phyloP scores from a whole-genome alignment of 1,284 basidiomycete species.

The Rhodotorula sp. region DNA sequence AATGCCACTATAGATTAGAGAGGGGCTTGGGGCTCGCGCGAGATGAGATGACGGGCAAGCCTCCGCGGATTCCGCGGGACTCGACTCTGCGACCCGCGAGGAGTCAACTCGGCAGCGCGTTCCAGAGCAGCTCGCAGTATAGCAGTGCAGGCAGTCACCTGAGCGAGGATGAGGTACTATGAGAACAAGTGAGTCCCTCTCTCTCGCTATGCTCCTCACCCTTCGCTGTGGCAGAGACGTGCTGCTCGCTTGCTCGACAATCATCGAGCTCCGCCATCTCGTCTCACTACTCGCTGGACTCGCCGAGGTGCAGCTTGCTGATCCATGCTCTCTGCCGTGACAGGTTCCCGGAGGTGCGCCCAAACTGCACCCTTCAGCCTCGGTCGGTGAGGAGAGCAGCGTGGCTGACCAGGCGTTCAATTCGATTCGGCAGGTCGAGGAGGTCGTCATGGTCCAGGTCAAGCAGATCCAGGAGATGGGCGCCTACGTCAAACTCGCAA shows the following conservation, averaged over 20 bases:
- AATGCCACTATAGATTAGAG: no score
- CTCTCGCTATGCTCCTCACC: background rate
- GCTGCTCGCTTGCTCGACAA: background rate
- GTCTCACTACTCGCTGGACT: background rate
- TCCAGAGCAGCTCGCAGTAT: no score
- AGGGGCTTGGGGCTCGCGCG: no score
- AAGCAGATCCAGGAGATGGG: conserved; percentile 99
- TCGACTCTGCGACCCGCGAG: no score
- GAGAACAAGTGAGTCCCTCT: conserved; percentile 22
- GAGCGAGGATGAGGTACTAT: conserved; percentile 26
- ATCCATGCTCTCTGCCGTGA: background rate
- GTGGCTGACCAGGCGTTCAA: background rate
- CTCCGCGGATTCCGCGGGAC: no score
- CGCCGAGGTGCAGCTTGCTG: background rate
- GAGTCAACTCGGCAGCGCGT: no score
- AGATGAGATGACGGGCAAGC: no score
- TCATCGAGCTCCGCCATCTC: background rate
- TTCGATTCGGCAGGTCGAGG: conserved; percentile 65
- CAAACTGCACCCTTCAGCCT: background rate
- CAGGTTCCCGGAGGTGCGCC: conserved; percentile 52
- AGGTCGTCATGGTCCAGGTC: conserved; percentile 98
- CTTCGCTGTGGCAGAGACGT: background rate
- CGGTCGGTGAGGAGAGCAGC: background rate
- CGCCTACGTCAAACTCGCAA: conserved; percentile 94
- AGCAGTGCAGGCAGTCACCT: background rate